Evolutionary conservation across 495 filamentous ascomycete genomes (phyloP), one percentile per base, ranked within the genome.

Genomic region (Oleoguttula mirabilis): DNA sequence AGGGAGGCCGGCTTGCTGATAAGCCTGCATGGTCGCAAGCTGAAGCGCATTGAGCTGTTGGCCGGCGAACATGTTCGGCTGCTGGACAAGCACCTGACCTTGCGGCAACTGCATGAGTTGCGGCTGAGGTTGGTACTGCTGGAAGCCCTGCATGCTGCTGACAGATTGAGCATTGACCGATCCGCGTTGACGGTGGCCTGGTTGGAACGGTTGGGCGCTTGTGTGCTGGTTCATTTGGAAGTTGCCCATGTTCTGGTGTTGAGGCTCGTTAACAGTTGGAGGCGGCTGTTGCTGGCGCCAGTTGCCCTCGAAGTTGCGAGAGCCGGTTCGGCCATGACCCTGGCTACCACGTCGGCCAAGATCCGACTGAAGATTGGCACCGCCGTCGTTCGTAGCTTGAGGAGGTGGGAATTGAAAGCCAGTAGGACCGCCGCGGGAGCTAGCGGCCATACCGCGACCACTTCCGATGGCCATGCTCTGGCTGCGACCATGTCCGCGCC

Each of bases 271-370:
- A n/a, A 48, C 28, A 12, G 62, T 55, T 30, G 27, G 27, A 40
- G 66, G 62, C 55, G 68, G 69, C 50, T 70, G 69, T 43, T 83
- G 90, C 59, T 90, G 88, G 52, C 90, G 79, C 90, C 90, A 98
- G 62, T 98, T 96, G 48, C 86, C 76, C 48, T 98, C 92, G 61
- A 96, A 98, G 58, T 96, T 98, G 22, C 90, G 72, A 12, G 90
- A 98, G 5, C 68, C 71, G 7, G 77, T 80, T 38, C 92, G 75
- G 52, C 73, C 78, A 60, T 98, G 90, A 41, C 77, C 73, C 45
- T 75, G 71, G 48, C 80, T 79, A 41, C 74, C 73, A 42, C 84
- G 80, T 43, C 84, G 79, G 45, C 71, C 66, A 55, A 82, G 80
- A 46, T 93, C 85, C 10, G 66, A 58, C 40, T 69, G 69, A n/a